Base-by-base conservation (phyloP, 2,329 filamentous ascomycete genomes). In the Fusarium chuoi region DNA sequence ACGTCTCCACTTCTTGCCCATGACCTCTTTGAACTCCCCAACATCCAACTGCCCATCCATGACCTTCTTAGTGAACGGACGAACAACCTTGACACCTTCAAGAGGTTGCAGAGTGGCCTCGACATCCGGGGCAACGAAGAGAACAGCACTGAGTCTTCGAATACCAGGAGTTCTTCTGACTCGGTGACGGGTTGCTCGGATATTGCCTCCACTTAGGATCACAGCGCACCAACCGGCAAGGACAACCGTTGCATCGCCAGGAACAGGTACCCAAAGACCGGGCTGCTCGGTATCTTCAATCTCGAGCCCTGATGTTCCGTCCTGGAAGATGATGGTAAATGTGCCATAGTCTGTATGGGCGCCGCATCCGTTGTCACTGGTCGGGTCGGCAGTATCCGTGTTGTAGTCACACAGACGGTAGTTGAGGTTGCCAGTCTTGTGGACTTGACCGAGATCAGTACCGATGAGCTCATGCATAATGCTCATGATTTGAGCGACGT, bases 331-430 rank as follows among this genome's bases (percentile, higher is more conserved):
- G 11, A 56, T 46, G 10, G 33, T 38, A 14, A 62, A 46, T 7
- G 59, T 45, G 20, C 49, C 49, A 26, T 67, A 63, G 22, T 67
- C 64, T 24, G 59, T 35, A 26, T 51, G 64, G 6, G 64, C 30
- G 12, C 49, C 51, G 28, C 36, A 67, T 20, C 61, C 54, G 18
- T 49, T 67, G n/a, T 44, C 42, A 17, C 59, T 67, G 7, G 26
- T n/a, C 2, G 44, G 30, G 15, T 67, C 49, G 10, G 42, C 48
- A 15, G 52, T 49, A 28, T 63, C 36, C 3, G 36, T 63, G 61
- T n/a, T 63, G 42, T 58, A 58, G 36, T 58, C 52, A 7, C 44
- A 63, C 5, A 63, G 35, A 13, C 52, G 41, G 45, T 51, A 38
- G 22, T 33, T 67, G 49, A 45, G 17, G 3, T 58, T 42, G 5